Evolutionary conservation across 75 land plant genomes (phyloP), one percentile per base, ranked within the genome.

Genomic region (Isoetes taiwanensis): DNA sequence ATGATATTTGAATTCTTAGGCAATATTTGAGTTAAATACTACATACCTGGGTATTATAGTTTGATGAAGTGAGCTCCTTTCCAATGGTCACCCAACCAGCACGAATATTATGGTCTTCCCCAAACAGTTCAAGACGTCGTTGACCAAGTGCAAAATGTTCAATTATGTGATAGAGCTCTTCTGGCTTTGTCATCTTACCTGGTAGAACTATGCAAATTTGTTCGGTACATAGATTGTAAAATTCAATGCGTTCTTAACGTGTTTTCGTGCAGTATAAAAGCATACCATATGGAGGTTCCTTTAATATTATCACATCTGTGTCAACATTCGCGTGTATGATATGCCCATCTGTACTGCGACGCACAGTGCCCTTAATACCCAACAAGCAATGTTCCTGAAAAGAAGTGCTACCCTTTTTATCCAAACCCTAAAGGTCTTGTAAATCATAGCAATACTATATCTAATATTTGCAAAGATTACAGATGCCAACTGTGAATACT

Each of bases 301-400:
- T 96, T 8, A 90, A 94, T 39, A 93, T 93, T 17, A 93, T 81
- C 16, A 93, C 79, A 65, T 93, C 98, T 29, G 98, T 93, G 59
- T 93, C 98, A 66, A 93, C 93, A 64, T 93, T 93, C 43, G 98
- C 98, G 82, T 93, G 98, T 50, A 93, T 93, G 11, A 93, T 93
- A 60, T 93, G 98, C 19, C 96, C 98, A 76, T 93, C 98, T 54
- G 83, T 81, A 62, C 98, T 88, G 34, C 98, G 82, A 42, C 98
- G 83, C 16, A 93, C 98, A 52, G 98, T 93, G 39, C 98, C 98
- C 69, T 84, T 88, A 43, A 93, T 93, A 25, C 98, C 98, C 98
- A 93, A 88, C 76, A 93, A 69, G 68, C 98, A 93, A 48, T 93
- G 98, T 54, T 93, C 98, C 98, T 93, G 74, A n/a, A n/a, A n/a